phyloP scores from a whole-genome alignment of 2,329 filamentous ascomycete species.

The Botrytis aclada region DNA sequence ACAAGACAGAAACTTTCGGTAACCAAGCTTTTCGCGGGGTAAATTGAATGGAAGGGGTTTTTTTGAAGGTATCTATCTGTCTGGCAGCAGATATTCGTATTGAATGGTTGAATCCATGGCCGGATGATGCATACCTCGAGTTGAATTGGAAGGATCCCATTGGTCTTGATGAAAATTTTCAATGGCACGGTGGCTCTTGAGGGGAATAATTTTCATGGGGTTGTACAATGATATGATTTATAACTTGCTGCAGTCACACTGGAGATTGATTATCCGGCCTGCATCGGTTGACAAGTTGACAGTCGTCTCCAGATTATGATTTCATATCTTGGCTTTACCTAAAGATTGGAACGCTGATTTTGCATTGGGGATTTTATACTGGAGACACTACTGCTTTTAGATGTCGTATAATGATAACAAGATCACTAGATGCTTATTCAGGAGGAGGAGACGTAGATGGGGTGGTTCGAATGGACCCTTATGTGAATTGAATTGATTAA shows the following conservation, averaged over 20 bases:
- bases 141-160: background rate
- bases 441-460: background rate
- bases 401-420: background rate
- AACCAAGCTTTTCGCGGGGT: conserved; percentile 15
- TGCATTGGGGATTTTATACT: background rate
- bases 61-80: background rate
- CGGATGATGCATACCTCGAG: background rate
- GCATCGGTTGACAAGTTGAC: background rate
- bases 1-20: conserved; percentile 1
- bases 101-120: background rate
- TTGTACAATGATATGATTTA: background rate
- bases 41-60: background rate
- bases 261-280: background rate
- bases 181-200: conserved; percentile 1
- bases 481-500: background rate
- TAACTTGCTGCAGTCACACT: background rate
- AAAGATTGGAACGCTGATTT: background rate
- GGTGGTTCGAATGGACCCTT: background rate
- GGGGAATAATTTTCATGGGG: background rate
- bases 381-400: background rate
- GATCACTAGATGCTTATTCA: background rate
- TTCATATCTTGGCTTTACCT: background rate
- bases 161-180: background rate
- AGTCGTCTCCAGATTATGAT: background rate
- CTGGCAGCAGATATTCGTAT: background rate